Base-by-base conservation (phyloP, 805 yeast genomes). In the Teunomyces cretensis region DNA sequence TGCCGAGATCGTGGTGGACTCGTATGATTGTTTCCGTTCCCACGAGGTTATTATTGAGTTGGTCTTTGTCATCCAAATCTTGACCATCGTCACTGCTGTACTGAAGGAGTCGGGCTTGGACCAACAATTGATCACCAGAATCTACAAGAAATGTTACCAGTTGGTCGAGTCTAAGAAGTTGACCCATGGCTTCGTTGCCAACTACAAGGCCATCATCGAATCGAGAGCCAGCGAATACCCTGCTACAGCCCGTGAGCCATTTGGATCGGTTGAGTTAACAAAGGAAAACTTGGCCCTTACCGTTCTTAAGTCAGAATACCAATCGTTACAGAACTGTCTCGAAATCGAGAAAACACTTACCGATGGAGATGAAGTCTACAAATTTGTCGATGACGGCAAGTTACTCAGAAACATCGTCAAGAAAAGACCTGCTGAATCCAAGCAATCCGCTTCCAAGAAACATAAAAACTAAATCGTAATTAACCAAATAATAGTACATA, bases 1-100 rank as follows among this genome's bases (percentile, higher is more conserved):
- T 9, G 70, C 68, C 13, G 71, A 80, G 0, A 53, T 69, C 27
- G 62, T 70, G 6, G 53, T 78, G 28, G 86, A 82, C 12, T 69
- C 83, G 0, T 86, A 80, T 63, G 94, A 86, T 53, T 74, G 84
- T 44, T 85, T 75, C 54, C 56, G 50, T 2, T 72, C 79, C 35
- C 81, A 83, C 9, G 87, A 81, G 30, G 69, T 84, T 1, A 58
- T 76, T 14, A 74, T 83, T n/a, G 92, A 87, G 59, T 62, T 79
- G 32, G 64, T 74, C 1, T 61, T 84, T 15, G 42, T 86, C 4
- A 46, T 83, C 4, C 85, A 84, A 52, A 68, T 79, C 2, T 52
- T 84, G 8, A 67, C 80, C 1, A 67, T 64, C 24, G 47, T 67
- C 14, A 41, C 54, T 1, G 46, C 58, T 14, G 58, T 68, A 32